Conservation (phyloP, 148 eudicot genomes). For the Heliosperma pusillum region DNA sequence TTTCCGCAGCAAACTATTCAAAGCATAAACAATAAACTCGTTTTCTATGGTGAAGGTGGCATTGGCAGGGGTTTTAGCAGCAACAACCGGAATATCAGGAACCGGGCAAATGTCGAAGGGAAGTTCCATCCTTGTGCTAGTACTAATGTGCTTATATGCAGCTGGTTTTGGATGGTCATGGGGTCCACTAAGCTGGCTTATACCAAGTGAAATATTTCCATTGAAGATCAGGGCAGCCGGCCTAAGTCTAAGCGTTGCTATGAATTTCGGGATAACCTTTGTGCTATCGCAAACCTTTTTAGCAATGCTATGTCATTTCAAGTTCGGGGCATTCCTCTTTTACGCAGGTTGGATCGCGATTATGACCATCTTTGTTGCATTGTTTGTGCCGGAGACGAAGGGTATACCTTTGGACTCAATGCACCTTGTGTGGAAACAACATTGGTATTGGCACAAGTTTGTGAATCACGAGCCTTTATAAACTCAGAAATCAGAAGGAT, state of each 20-base stretch:
- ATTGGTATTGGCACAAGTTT: constrained; percentile 63
- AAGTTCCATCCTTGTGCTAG: constrained; percentile 31
- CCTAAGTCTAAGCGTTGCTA: constrained; percentile 47
- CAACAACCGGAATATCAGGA: constrained; percentile 40
- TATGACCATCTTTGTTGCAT: constrained; percentile 48
- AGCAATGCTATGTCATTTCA: constrained; percentile 56
- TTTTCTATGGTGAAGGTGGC: constrained; percentile 30
- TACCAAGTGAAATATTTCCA: constrained; percentile 64
- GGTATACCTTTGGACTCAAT: constrained; percentile 49
- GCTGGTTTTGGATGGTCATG: constrained; percentile 72
- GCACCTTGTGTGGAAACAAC: constrained; percentile 55
- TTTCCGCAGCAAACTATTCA: background rate
- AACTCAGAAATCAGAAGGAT: too few species aligned
- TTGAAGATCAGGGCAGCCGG: constrained; percentile 47
- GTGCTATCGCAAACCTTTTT: constrained; percentile 58
- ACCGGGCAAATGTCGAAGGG: constrained; percentile 38
- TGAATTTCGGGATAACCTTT: constrained; percentile 44
- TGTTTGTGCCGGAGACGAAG: constrained; percentile 62
- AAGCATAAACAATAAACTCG: too few species aligned
- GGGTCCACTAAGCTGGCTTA: constrained; percentile 58
- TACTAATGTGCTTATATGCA: constrained; percentile 54
- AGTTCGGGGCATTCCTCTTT: constrained; percentile 50
- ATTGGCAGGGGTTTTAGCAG: constrained; percentile 39
- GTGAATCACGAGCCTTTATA: constrained; percentile 27
- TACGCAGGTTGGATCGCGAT: constrained; percentile 49